phyloP scores from a whole-genome alignment of 805 yeast species.

The Candida berthetii region DNA sequence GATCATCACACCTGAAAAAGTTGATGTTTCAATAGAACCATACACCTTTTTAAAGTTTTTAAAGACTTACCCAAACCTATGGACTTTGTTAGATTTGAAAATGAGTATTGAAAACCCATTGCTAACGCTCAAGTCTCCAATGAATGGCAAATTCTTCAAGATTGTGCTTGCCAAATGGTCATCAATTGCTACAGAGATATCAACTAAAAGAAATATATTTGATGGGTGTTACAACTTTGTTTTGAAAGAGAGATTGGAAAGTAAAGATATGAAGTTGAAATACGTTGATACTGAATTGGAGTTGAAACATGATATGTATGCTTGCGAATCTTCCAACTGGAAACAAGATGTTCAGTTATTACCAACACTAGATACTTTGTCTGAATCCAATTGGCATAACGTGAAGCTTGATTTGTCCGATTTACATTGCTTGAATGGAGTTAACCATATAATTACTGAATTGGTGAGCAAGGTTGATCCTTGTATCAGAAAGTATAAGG shows the following conservation, averaged over 20 bases:
- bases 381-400: slow-evolving; percentile 17
- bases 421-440: slow-evolving; percentile 23
- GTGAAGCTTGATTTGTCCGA: slow-evolving; percentile 18
- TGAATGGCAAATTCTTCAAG: slow-evolving; percentile 22
- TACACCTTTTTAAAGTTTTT: slow-evolving; percentile 2
- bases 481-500: slow-evolving; percentile 7
- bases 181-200: slow-evolving; percentile 10
- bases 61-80: slow-evolving; percentile 13
- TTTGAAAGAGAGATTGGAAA: slow-evolving; percentile 13
- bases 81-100: slow-evolving; percentile 28
- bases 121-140: slow-evolving; percentile 23
- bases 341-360: slow-evolving; percentile 15
- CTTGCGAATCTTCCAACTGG: slow-evolving; percentile 14
- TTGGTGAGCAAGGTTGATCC: slow-evolving; percentile 7
- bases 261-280: slow-evolving; percentile 14
- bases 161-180: slow-evolving; percentile 21
- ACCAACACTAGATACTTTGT: slow-evolving; percentile 15
- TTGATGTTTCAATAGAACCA: neutral
- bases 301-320: slow-evolving; percentile 14
- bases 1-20: neutral
- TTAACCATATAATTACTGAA: slow-evolving; percentile 15
- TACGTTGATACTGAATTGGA: slow-evolving; percentile 13
- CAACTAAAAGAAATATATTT: neutral
- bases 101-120: slow-evolving; percentile 33
- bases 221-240: slow-evolving; percentile 6